Percentiles rank a stretch among this genome's conserved stretches.
Conservation (phyloP, 2,329 filamentous ascomycete species). For the Aspergillus costaricaensis region DNA sequence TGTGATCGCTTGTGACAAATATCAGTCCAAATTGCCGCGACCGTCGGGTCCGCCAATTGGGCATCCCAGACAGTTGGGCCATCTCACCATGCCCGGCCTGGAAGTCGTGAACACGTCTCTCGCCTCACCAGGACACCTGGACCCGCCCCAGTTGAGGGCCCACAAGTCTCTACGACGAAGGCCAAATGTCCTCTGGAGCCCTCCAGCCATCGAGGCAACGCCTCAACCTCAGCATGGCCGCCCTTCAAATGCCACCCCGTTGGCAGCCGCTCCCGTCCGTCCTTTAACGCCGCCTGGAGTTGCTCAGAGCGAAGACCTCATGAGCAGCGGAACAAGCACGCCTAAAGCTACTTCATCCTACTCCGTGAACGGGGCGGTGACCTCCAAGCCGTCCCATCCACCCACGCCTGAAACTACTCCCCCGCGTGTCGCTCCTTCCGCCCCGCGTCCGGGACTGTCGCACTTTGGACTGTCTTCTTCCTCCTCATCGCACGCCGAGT, state of each 20-base stretch:
- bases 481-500: constrained; percentile 63
- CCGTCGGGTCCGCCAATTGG: constrained; percentile 6
- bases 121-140: constrained; percentile 28
- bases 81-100: constrained; percentile 34
- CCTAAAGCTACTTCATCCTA: constrained; percentile 28
- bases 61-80: constrained; percentile 17
- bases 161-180: constrained; percentile 45
- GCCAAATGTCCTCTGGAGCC: constrained; percentile 29
- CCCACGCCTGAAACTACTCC: constrained; percentile 77
- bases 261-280: constrained; percentile 32
- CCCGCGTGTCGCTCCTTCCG: constrained; percentile 51
- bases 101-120: constrained; percentile 30
- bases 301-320: constrained; percentile 25
- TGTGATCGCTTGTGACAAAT: constrained; percentile 13
- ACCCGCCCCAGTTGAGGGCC: constrained; percentile 39
- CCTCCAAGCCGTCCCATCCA: constrained; percentile 66
- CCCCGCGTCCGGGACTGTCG: constrained; percentile 41
- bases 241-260: constrained; percentile 23
- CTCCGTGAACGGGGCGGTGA: constrained; percentile 43
- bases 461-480: constrained; percentile 59
- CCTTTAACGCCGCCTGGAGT: constrained; percentile 43
- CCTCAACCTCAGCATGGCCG: constrained; percentile 28
- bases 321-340: constrained; percentile 21
- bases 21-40: not conserved
- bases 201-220: constrained; percentile 27